Evolutionary conservation across 352 stramenopile genomes (phyloP), one percentile per base, ranked within the genome.

Genomic region (Phytophthora citricola): DNA sequence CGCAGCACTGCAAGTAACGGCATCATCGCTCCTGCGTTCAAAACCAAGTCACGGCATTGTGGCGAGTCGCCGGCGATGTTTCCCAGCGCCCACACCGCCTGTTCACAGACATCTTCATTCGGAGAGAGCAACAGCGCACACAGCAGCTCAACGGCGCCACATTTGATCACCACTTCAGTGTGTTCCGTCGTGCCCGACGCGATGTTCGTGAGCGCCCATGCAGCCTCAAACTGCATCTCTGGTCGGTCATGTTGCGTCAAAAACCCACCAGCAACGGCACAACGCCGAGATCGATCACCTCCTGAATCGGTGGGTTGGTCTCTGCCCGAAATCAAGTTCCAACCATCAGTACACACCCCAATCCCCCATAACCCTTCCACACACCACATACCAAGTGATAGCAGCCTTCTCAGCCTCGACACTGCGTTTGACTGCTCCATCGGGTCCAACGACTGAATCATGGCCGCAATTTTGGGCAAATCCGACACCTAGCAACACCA

Each of bases 151-250:
- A 99, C 96, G 0, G 98, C 98, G 43, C 97, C 97, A 34, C 94
- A 91, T 58, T 98, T 89, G 75, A 99, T 99, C 17, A 99, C 97
- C 17, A 98, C 94, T 47, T 98, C 91, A 1, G 98, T 99, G 78
- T 99, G 96, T 12, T 99, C 90, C 15, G 94, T 98, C 11, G 97
- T 99, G 49, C 98, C 97, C 12, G 94, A 99, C 9, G 98, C 98
- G 66, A 99, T 99, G 74, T 99, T 99, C 22, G 98, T 99, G 4
- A 99, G 80, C 14, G 97, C 98, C 98, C 98, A 99, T 5, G 98
- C 98, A 9, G 98, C 96, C 75, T 99, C 98, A 77, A 99, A 99
- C 76, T 99, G 98, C 56, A 98, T 84, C 61, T 93, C 77, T 3
- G 85, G 83, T 69, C 94, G 97, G 66, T 98, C 92, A 54, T 98